These are phyloP conservation scores for Penicillium nucicola DNA, from an alignment of 495 filamentous ascomycete genomes.

Conservation along the genomic window DNA sequence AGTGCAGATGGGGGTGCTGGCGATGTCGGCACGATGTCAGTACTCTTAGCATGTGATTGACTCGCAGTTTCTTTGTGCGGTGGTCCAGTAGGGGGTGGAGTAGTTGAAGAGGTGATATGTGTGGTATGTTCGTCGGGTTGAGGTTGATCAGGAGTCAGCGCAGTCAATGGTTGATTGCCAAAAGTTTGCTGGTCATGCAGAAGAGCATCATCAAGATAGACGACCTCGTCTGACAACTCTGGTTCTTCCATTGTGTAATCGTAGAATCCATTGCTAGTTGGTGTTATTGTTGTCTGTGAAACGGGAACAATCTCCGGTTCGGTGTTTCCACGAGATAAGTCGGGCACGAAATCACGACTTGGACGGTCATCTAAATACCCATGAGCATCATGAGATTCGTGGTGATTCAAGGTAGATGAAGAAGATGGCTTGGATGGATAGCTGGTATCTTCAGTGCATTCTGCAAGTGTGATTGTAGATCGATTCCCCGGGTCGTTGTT, in stretches of 20 bases:
- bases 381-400: slow-evolving; percentile 8
- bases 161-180: background rate
- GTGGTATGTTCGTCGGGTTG: background rate
- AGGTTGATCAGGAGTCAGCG: background rate
- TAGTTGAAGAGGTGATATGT: background rate
- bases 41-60: background rate
- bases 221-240: background rate
- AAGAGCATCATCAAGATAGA: background rate
- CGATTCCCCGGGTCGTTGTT: slow-evolving; percentile 16
- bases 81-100: background rate
- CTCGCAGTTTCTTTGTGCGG: background rate
- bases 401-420: slow-evolving; percentile 25
- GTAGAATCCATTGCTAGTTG: background rate
- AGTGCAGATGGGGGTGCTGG: background rate
- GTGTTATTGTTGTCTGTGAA: background rate
- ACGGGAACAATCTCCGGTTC: background rate
- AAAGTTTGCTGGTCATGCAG: background rate
- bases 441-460: slow-evolving; percentile 11
- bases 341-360: background rate
- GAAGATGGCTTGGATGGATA: slow-evolving; percentile 25
- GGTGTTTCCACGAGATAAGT: background rate
- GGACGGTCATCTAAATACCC: background rate
- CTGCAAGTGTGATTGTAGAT: slow-evolving; percentile 25
- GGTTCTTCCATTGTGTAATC: background rate
- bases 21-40: no score